Percentiles rank a stretch among this genome's conserved stretches.
Evolutionary conservation across 805 yeast species (phyloP).

Genomic region (Sugiyamaella qingdaonensis): DNA sequence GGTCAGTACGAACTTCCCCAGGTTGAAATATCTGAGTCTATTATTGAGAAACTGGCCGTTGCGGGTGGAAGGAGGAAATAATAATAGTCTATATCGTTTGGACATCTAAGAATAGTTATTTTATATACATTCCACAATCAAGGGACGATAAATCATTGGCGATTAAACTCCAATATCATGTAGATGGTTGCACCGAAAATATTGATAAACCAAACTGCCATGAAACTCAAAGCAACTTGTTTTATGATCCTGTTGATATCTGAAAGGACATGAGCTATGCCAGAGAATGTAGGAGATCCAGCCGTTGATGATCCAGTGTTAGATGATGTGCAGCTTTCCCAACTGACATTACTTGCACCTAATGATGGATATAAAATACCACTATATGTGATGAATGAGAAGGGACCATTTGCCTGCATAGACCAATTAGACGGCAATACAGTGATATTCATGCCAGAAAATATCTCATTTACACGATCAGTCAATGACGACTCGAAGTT

Average conservation of each 20-base stretch:
- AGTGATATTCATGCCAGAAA: too few species aligned
- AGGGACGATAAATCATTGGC: not conserved
- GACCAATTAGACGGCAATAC: not conserved
- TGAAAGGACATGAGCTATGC: too few species aligned
- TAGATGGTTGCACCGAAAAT: constrained; percentile 1
- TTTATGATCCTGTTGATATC: constrained; percentile 5
- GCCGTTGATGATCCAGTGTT: too few species aligned
- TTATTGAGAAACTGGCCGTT: constrained; percentile 29
- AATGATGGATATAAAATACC: not conserved
- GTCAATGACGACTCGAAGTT: too few species aligned
- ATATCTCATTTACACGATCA: too few species aligned
- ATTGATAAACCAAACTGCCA: constrained; percentile 12
- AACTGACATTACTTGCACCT: not conserved
- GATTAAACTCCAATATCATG: not conserved
- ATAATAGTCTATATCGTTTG: not conserved
- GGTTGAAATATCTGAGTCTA: constrained; percentile 37
- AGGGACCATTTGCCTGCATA: not conserved
- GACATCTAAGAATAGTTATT: not conserved
- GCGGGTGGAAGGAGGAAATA: constrained; percentile 39
- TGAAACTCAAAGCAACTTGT: constrained; percentile 4
- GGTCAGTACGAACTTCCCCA: constrained; percentile 46
- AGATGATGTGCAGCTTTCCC: too few species aligned
- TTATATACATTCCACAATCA: not conserved
- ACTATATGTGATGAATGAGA: not conserved
- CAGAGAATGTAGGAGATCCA: too few species aligned